Evolutionary conservation across 2,329 filamentous ascomycete genomes (phyloP), one percentile per base, ranked within the genome.

Genomic region (Fusarium camptoceras): DNA sequence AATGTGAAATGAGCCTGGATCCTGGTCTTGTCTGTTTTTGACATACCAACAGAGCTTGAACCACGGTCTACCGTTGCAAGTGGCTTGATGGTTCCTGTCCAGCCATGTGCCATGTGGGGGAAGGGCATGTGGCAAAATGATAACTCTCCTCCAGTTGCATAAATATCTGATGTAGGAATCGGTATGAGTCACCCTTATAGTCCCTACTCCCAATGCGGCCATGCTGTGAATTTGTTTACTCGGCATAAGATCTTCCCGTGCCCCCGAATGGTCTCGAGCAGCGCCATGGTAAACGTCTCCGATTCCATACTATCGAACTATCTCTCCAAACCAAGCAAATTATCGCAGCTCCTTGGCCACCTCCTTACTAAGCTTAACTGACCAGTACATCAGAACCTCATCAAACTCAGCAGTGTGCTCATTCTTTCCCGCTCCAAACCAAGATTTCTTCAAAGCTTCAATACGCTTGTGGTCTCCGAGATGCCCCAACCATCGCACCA

Each of bases 351-450:
- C 5, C 2, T 34, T 27, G 1, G 55, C 18, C 3, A 51, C 47
- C 14, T 55, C 20, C 18, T 66, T 20, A n/a, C 49, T 48, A 10
- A 67, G 7, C 12, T 56, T 10, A 4, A 55, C 50, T 30, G 56
- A 57, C 62, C 62, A 67, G 2, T 34, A 44, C 34, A 67, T 34
- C 22, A 68, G 3, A 3, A 3, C 25, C 2, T 59, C 68, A 6
- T 59, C 57, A 20, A 49, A 53, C 28, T 70, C 68, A 3, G 37
- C 58, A 28, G 55, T 37, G 14, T 67, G 51, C 2, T 57, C 15
- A 0, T 25, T 55, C 1, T 43, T 46, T 3, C 68, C 66, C 4
- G 22, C 41, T 0, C 66, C 68, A 28, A 67, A 70, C 37, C 55
- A 59, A 0, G 68, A 66, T 5, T 37, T 9, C 27, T 53, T 53